phyloP scores from a whole-genome alignment of 495 filamentous ascomycete genomes.

The Aspergillus affinis region DNA sequence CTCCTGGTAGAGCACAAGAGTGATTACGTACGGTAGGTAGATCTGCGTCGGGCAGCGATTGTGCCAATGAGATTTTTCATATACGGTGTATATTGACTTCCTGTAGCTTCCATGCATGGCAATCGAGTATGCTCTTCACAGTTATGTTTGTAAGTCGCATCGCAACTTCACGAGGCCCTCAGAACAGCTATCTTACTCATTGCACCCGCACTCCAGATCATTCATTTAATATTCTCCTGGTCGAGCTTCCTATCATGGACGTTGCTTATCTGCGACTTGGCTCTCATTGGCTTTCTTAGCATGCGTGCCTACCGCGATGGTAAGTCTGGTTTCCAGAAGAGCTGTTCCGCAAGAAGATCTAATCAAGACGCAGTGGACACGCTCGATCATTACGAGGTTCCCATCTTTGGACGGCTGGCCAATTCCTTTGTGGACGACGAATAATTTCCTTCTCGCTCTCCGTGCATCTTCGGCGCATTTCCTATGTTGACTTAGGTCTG shows the following conservation, averaged over 20 bases:
- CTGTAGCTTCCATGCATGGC: constrained; percentile 91
- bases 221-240: constrained; percentile 86
- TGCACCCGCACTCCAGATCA: constrained; percentile 37
- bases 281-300: constrained; percentile 73
- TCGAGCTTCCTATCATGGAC: constrained; percentile 81
- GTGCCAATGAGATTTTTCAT: not conserved
- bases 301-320: constrained; percentile 82
- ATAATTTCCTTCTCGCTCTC: constrained; percentile 71
- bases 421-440: constrained; percentile 93
- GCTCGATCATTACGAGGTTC: constrained; percentile 89
- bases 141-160: constrained; percentile 66
- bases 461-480: constrained; percentile 56
- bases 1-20: constrained; percentile 89
- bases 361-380: constrained; percentile 62
- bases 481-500: not conserved
- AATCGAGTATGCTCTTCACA: constrained; percentile 83
- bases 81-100: constrained; percentile 8
- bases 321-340: constrained; percentile 29
- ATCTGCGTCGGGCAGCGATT: not conserved
- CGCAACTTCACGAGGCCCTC: not conserved
- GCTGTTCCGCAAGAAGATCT: not conserved
- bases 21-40: constrained; percentile 86
- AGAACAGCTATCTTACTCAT: constrained; percentile 12
- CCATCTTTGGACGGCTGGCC: constrained; percentile 72
- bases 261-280: constrained; percentile 71